Percentiles rank a stretch among this genome's conserved stretches.
Conservation (phyloP, 768 basidiomycete species). For the Amanita exitialis region DNA sequence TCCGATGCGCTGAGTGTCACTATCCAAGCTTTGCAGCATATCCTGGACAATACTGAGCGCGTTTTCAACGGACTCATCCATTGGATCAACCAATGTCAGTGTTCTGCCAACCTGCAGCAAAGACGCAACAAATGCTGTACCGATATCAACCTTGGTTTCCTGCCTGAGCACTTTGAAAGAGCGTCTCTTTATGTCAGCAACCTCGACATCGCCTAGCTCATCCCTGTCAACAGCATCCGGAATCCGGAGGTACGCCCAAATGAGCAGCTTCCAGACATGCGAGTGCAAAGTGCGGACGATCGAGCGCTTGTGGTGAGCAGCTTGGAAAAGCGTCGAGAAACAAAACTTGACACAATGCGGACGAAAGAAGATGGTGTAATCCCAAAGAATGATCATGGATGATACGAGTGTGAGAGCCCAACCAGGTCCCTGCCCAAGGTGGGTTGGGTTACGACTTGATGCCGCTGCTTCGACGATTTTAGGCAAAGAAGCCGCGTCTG, state of each 20-base stretch:
- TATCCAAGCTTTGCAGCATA: slow-evolving; percentile 5
- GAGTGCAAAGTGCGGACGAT: slow-evolving; percentile 27
- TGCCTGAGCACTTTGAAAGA: slow-evolving; percentile 36
- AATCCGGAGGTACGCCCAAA: slow-evolving; percentile 45
- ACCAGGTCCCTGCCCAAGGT: slow-evolving; percentile 18
- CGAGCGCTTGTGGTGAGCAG: slow-evolving; percentile 23
- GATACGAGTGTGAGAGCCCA: slow-evolving; percentile 37
- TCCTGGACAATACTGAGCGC: slow-evolving; percentile 8
- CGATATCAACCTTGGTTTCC: slow-evolving; percentile 35
- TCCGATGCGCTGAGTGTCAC: slow-evolving; percentile 1
- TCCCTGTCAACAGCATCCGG: slow-evolving; percentile 14
- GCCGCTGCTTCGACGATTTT: slow-evolving; percentile 19
- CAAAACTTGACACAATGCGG: slow-evolving; percentile 26
- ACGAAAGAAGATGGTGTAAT: slow-evolving; percentile 31
- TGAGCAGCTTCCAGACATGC: slow-evolving; percentile 41
- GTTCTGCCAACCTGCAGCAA: slow-evolving; percentile 20
- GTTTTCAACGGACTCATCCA: slow-evolving; percentile 1
- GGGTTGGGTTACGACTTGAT: slow-evolving; percentile 10
- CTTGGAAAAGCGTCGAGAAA: slow-evolving; percentile 21
- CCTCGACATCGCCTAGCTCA: slow-evolving; percentile 3
- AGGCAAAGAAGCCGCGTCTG: slow-evolving; percentile 14
- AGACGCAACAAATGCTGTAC: slow-evolving; percentile 26
- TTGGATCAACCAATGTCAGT: background rate
- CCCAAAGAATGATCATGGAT: slow-evolving; percentile 38
- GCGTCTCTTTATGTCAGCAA: slow-evolving; percentile 13